phyloP scores from a whole-genome alignment of 2,329 filamentous ascomycete species.

The Pseudogymnoascus sp. region DNA sequence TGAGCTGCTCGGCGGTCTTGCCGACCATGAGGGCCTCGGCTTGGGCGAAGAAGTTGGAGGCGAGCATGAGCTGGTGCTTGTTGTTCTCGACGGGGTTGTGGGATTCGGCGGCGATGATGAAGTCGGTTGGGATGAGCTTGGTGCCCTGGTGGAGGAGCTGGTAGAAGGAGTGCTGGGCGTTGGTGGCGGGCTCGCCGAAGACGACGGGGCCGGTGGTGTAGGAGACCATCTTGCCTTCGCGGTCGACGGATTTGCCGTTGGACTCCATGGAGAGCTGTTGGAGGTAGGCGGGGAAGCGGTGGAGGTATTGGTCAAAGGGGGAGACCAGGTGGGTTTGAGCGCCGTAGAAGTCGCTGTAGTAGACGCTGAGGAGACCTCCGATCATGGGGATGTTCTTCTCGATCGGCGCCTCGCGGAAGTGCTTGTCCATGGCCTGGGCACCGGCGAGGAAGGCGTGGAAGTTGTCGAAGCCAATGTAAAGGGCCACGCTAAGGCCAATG shows the following conservation, averaged over 20 bases:
- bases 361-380: slow-evolving; percentile 88
- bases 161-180: slow-evolving; percentile 99
- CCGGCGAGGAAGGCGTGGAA: slow-evolving; percentile 94
- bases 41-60: slow-evolving; percentile 86
- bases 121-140: slow-evolving; percentile 96
- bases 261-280: slow-evolving; percentile 99
- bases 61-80: slow-evolving; percentile 94
- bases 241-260: slow-evolving; percentile 94
- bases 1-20: slow-evolving; percentile 75
- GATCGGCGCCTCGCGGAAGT: slow-evolving; percentile 86
- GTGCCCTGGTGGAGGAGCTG: slow-evolving; percentile 98
- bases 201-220: slow-evolving; percentile 95
- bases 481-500: slow-evolving; percentile 86
- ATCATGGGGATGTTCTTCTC: slow-evolving; percentile 93
- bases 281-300: slow-evolving; percentile 97
- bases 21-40: slow-evolving; percentile 86
- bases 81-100: slow-evolving; percentile 93
- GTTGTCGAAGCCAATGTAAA: slow-evolving; percentile 96
- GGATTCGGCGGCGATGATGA: slow-evolving; percentile 91
- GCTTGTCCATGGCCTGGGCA: slow-evolving; percentile 96
- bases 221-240: slow-evolving; percentile 83
- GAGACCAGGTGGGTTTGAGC: slow-evolving; percentile 96
- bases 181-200: slow-evolving; percentile 97
- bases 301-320: slow-evolving; percentile 97
- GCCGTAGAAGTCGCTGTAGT: slow-evolving; percentile 98